These are phyloP conservation scores for Cercospora canescens DNA, from an alignment of 2,329 filamentous ascomycete species.

Conservation along the genomic window DNA sequence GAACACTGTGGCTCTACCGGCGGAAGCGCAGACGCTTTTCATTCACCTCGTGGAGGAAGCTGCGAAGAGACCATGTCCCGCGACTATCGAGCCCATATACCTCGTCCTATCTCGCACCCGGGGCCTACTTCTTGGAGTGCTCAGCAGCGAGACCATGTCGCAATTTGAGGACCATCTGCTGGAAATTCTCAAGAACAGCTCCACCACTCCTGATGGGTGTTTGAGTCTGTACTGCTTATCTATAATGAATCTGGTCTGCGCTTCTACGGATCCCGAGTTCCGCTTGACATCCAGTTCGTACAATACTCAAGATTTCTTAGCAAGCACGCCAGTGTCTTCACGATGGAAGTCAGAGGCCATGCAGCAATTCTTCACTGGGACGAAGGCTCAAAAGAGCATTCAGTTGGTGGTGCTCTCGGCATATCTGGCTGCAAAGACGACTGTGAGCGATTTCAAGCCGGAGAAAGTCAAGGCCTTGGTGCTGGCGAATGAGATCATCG, in stretches of 20 bases:
- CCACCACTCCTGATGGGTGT: conserved; percentile 31
- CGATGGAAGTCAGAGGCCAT: conserved; percentile 34
- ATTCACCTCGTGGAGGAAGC: conserved; percentile 34
- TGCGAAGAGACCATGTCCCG: conserved; percentile 27
- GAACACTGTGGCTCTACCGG: conserved; percentile 32
- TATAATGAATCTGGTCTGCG: conserved; percentile 36
- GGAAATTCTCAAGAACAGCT: conserved; percentile 33
- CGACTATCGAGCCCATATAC: conserved; percentile 35
- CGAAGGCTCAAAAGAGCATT: conserved; percentile 36
- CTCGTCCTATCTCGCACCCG: conserved; percentile 36
- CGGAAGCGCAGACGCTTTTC: conserved; percentile 36
- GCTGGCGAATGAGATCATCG: conserved; percentile 33
- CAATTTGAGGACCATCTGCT: conserved; percentile 36
- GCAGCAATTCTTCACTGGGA: conserved; percentile 36
- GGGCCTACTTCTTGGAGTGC: conserved; percentile 29
- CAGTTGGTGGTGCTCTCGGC: conserved; percentile 36
- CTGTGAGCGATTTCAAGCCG: conserved; percentile 18
- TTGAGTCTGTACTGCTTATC: conserved; percentile 39
- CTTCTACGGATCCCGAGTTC: conserved; percentile 24
- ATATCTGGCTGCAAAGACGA: conserved; percentile 32
- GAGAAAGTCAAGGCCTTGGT: conserved; percentile 28
- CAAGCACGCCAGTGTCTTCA: conserved; percentile 29
- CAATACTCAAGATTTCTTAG: conserved; percentile 34
- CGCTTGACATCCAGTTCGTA: conserved; percentile 28
- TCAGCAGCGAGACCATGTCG: conserved; percentile 30